phyloP scores from a whole-genome alignment of 1,284 basidiomycete genomes.

The Ceratobasidium sp. region DNA sequence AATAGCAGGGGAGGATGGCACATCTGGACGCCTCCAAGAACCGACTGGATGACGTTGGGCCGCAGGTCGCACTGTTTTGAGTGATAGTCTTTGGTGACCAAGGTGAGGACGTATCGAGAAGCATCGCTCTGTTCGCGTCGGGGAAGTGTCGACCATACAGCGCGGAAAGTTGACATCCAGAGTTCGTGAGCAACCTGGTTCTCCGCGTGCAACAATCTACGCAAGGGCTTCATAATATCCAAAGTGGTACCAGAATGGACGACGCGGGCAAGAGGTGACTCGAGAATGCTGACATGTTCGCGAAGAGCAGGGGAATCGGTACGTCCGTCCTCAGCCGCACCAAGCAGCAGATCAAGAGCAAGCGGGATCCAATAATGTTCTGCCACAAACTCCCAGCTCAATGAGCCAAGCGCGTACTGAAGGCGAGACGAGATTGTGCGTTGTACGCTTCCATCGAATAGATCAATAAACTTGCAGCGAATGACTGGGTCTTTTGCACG shows the following conservation, averaged over 20 bases:
- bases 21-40: conserved; percentile 85
- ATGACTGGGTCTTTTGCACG: conserved; percentile 83
- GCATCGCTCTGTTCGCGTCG: conserved; percentile 90
- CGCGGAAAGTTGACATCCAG: conserved; percentile 92
- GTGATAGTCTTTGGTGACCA: conserved; percentile 95
- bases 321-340: conserved; percentile 68
- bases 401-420: conserved; percentile 91
- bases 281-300: conserved; percentile 44
- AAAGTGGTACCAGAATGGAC: conserved; percentile 58
- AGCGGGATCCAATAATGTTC: conserved; percentile 97
- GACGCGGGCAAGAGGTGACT: conserved; percentile 48
- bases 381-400: conserved; percentile 94
- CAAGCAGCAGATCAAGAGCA: conserved; percentile 89
- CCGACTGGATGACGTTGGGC: conserved; percentile 95
- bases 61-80: conserved; percentile 87
- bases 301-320: conserved; percentile 51
- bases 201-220: conserved; percentile 87
- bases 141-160: conserved; percentile 88
- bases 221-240: conserved; percentile 77
- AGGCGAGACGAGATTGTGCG: conserved; percentile 83
- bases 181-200: conserved; percentile 79
- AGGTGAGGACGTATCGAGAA: conserved; percentile 88
- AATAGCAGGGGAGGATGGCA: conserved; percentile 89
- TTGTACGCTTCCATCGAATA: conserved; percentile 90
- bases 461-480: conserved; percentile 88